A percentile compares a stretch with the other conserved stretches of the same genome.
Conservation (phyloP, 768 basidiomycete genomes). For the Pleurotus citrinopileatus region DNA sequence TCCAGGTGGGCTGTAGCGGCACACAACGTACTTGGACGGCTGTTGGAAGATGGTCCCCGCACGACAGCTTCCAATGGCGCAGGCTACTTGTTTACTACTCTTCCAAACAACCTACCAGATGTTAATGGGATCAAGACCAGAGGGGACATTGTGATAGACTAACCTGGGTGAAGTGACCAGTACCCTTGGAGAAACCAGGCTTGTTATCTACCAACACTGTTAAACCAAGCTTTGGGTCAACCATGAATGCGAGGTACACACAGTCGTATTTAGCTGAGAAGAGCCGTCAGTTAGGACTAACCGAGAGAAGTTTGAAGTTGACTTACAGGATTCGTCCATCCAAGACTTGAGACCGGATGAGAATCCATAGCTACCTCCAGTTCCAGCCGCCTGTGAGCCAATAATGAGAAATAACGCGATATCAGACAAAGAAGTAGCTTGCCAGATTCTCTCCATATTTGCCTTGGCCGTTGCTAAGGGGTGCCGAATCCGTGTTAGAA, state of each 20-base stretch:
- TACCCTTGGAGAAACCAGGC: slow-evolving; percentile 21
- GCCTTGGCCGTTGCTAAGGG: slow-evolving; percentile 8
- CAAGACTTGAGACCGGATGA: slow-evolving; percentile 19
- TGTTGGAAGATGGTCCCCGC: slow-evolving; percentile 23
- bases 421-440: background rate
- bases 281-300: background rate
- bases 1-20: slow-evolving; percentile 26
- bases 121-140: background rate
- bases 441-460: slow-evolving; percentile 29
- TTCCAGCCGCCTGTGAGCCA: slow-evolving; percentile 17
- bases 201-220: slow-evolving; percentile 19
- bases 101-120: slow-evolving; percentile 50
- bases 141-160: background rate
- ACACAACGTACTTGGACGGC: slow-evolving; percentile 23
- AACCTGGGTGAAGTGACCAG: slow-evolving; percentile 32
- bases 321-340: slow-evolving; percentile 28
- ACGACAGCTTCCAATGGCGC: slow-evolving; percentile 38
- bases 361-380: slow-evolving; percentile 15
- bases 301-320: background rate
- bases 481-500: background rate
- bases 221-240: background rate
- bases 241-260: slow-evolving; percentile 1
- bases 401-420: background rate
- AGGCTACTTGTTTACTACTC: slow-evolving; percentile 44
- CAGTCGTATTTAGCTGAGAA: slow-evolving; percentile 23